Base-by-base conservation (phyloP, 495 filamentous ascomycete genomes). In the Hyphodiscus hymeniophilus region DNA sequence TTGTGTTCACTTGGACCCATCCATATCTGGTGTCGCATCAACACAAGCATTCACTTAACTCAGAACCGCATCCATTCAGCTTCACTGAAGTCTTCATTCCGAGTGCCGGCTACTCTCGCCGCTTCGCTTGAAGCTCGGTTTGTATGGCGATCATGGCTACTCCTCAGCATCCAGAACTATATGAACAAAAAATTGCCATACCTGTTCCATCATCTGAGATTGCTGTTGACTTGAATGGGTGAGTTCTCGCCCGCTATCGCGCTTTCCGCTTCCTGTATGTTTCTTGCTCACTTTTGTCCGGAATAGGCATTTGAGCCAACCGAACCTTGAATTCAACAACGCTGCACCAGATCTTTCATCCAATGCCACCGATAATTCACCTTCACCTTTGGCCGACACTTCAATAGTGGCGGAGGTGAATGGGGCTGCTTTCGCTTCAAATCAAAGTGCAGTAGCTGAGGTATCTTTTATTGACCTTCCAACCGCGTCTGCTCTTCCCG, bases 71-170 rank as follows among this genome's bases (percentile, higher is more conserved):
- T 49, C 36, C 3, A 15, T 24, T 33, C 16, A 40, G 16, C 23
- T 36, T 41, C 20, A 33, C 18, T 3, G 31, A 47, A 41, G n/a
- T 31, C 47, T 35, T 45, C 35, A 60, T 63, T 64, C 31, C 38
- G 41, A 7, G 24, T 24, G 20, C 24, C 17, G 11, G 17, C 16
- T 22, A 17, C 61, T 64, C 62, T 63, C 65, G 63, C 62, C 45
- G 8, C 33, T 24, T 3, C 10, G 16, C 0, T 20, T 38, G 20
- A 36, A 47, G 47, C 42, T 50, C 50, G 35, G 47, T 50, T 53
- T 48, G 55, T 58, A 72, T 77, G 70, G 68, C 69, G 64, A 65
- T 71, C 44, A 79, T 81, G 75, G 67, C 74, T n/a, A 70, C 76
- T 45, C n/a, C n/a, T 28, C 67, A 66, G 32, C 63, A 67, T 18